Evolutionary conservation across 495 filamentous ascomycete species (phyloP), one percentile per base, ranked within the genome.

Genomic region (Tuber aestivum): DNA sequence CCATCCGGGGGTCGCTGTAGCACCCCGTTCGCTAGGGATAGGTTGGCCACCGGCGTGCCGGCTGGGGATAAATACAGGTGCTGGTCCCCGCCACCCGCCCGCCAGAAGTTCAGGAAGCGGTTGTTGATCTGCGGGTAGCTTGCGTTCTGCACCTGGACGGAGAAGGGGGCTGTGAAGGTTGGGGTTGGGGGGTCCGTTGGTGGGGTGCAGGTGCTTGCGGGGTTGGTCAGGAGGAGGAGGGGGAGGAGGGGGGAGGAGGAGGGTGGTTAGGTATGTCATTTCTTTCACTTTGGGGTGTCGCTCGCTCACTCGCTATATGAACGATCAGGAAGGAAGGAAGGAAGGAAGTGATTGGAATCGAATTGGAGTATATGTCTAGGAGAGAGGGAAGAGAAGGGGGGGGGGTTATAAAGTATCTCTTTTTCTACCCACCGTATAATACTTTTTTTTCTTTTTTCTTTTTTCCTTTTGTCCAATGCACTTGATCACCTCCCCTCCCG

Each of bases 71-170:
- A 84, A 41, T 82, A 82, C 18, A 79, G 77, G 77, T 89, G 87
- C 41, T 85, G 84, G 77, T 89, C 87, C 20, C 85, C 86, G 42
- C 85, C 86, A 8, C 86, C 86, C 69, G 86, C 85, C 71, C 83
- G 82, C 81, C 84, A 83, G 75, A 89, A 84, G 77, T 88, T 87
- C 76, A 89, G 81, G 80, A 84, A 85, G 71, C 85, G 83, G 78
- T 87, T 85, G 80, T 89, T 85, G 70, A 88, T 81, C 8, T 84
- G 80, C 0, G 86, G 86, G 45, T 85, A 84, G n/a, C 84, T 83
- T 21, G 84, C 75, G 79, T 88, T 88, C 77, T 88, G 87, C 41
- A 88, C 80, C 78, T 85, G 83, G 72, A 88, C 77, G 3, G 85
- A 78, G 78, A 89, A 88, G 37, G 82, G 70, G 27, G 82, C 76